A percentile compares a stretch with the other conserved stretches of the same genome.
Evolutionary conservation across 2,329 filamentous ascomycete species (phyloP).

Genomic region (Microcera coccophila): DNA sequence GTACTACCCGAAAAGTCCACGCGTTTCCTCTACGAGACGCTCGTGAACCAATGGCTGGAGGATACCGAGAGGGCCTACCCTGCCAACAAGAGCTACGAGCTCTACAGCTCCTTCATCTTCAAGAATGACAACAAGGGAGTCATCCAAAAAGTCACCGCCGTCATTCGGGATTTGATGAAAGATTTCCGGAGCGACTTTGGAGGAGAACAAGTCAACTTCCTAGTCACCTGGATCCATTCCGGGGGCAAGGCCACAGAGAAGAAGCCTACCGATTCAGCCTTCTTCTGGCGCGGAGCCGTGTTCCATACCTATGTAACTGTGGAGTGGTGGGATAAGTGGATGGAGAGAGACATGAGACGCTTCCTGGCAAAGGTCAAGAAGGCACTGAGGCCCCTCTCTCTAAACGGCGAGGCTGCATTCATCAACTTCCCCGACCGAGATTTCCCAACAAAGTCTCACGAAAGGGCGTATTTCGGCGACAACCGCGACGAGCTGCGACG

Average conservation of each 20-base stretch:
- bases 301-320: slow-evolving; percentile 32
- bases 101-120: slow-evolving; percentile 23
- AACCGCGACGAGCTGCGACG: slow-evolving; percentile 22
- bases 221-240: slow-evolving; percentile 29
- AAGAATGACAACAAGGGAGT: too few relatives aligned
- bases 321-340: slow-evolving; percentile 30
- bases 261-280: slow-evolving; percentile 20
- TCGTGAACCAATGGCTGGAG: slow-evolving; percentile 27
- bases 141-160: slow-evolving; percentile 2
- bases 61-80: slow-evolving; percentile 20
- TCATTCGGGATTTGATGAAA: slow-evolving; percentile 10
- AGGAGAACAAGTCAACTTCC: slow-evolving; percentile 15
- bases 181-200: slow-evolving; percentile 16
- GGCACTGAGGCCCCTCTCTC: slow-evolving; percentile 17
- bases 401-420: slow-evolving; percentile 22
- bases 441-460: slow-evolving; percentile 7
- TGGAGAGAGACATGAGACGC: slow-evolving; percentile 28
- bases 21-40: slow-evolving; percentile 29
- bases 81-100: slow-evolving; percentile 15
- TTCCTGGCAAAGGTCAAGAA: slow-evolving; percentile 22
- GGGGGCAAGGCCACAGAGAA: slow-evolving; percentile 14
- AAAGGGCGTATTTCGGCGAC: slow-evolving; percentile 31
- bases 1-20: slow-evolving; percentile 15
- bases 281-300: slow-evolving; percentile 25
- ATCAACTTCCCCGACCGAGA: slow-evolving; percentile 29